Percentiles rank a stretch among this genome's conserved stretches.
These are phyloP conservation scores for Fonsecaea erecta DNA, from an alignment of 2,329 filamentous ascomycete species.

Conservation along the genomic window DNA sequence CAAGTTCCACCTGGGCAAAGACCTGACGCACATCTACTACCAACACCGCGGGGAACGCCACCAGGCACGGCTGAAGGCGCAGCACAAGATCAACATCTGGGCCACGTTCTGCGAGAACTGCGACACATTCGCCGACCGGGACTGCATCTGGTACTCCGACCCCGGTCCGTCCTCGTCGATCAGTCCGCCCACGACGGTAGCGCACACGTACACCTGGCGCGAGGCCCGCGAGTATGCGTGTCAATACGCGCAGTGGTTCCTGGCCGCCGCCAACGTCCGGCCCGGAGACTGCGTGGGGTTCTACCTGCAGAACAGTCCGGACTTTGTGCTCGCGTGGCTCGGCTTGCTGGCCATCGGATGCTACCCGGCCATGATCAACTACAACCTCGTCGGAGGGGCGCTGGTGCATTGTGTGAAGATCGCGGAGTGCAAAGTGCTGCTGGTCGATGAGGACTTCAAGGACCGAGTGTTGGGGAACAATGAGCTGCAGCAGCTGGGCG, in stretches of 20 bases:
- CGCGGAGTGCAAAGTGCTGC: conserved; percentile 58
- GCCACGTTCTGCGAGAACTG: neutral
- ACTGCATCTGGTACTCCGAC: neutral
- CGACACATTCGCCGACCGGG: neutral
- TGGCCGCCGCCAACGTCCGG: conserved; percentile 57
- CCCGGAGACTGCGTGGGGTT: conserved; percentile 66
- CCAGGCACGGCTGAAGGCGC: neutral
- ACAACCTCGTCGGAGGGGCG: conserved; percentile 62
- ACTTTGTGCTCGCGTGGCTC: conserved; percentile 69
- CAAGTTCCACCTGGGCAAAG: neutral
- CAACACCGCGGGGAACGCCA: neutral
- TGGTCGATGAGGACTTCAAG: conserved; percentile 63
- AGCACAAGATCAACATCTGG: neutral
- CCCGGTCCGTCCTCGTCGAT: too few relatives aligned
- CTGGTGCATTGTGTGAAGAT: conserved; percentile 68
- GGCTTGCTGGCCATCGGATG: conserved; percentile 68
- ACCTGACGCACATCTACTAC: neutral
- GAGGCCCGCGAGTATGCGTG: neutral
- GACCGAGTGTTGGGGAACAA: conserved; percentile 41
- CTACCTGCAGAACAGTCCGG: conserved; percentile 69
- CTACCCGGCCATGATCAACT: conserved; percentile 72
- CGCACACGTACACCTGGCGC: neutral
- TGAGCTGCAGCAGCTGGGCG: conserved; percentile 46
- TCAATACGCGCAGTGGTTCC: conserved; percentile 65
- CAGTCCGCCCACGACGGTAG: neutral